Conservation (phyloP, 2,329 filamentous ascomycete species). For the Dactylellina drechsleri region DNA sequence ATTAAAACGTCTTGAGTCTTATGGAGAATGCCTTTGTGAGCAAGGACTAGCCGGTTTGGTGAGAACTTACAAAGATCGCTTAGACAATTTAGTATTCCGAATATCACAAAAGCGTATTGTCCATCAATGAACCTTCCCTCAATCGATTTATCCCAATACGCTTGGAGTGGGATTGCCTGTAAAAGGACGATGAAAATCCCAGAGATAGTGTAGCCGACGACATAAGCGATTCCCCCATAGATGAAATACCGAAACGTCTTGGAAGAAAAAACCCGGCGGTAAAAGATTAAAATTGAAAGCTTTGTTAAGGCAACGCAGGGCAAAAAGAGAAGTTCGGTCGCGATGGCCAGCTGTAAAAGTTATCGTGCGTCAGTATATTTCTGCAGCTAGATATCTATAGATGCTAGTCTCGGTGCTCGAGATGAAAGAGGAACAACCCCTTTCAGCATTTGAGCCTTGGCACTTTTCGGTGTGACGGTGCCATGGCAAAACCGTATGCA, state of each 20-base stretch:
- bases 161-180: slow-evolving; percentile 40
- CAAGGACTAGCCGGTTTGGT: background rate
- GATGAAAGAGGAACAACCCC: too few relatives aligned
- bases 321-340: slow-evolving; percentile 62
- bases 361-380: slow-evolving; percentile 26
- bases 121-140: slow-evolving; percentile 42
- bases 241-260: slow-evolving; percentile 40
- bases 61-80: slow-evolving; percentile 43
- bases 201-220: slow-evolving; percentile 24
- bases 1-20: background rate
- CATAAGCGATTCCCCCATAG: slow-evolving; percentile 42
- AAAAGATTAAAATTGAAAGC: slow-evolving; percentile 63
- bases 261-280: slow-evolving; percentile 61
- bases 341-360: slow-evolving; percentile 61
- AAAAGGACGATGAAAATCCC: slow-evolving; percentile 27
- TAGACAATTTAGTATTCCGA: slow-evolving; percentile 37
- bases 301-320: slow-evolving; percentile 62
- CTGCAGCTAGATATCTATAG: background rate
- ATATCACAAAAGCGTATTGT: slow-evolving; percentile 32
- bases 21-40: background rate
- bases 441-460: too few relatives aligned
- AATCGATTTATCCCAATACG: slow-evolving; percentile 52
- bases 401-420: too few relatives aligned
- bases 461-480: too few relatives aligned
- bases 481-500: too few relatives aligned